These are phyloP conservation scores for Sporothrix inflata DNA, from an alignment of 2,329 filamentous ascomycete species.

Conservation along the genomic window DNA sequence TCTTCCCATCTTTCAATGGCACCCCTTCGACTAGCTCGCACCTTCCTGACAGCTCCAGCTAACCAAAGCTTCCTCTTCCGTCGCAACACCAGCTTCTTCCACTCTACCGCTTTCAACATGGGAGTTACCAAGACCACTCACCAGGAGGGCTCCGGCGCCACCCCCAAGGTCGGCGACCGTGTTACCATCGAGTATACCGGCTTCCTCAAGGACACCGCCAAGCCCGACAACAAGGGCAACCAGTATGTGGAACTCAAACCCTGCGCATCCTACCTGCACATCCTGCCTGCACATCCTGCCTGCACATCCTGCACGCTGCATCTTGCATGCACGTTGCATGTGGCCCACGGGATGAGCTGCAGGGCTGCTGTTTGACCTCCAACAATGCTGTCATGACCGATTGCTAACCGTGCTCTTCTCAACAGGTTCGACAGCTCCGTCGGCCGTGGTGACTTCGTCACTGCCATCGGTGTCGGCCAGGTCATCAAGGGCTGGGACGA, in stretches of 20 bases:
- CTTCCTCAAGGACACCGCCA: slow-evolving; percentile 70
- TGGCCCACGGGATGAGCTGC: neutral
- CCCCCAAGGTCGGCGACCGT: slow-evolving; percentile 67
- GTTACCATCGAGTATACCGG: slow-evolving; percentile 93
- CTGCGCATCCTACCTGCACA: too few species aligned
- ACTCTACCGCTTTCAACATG: slow-evolving; percentile 54
- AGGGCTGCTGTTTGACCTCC: neutral
- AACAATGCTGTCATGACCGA: neutral
- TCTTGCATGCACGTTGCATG: too few species aligned
- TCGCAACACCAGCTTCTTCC: slow-evolving; percentile 27
- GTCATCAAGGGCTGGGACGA: slow-evolving; percentile 91
- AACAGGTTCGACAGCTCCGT: slow-evolving; percentile 82
- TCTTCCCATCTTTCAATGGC: slow-evolving; percentile 20
- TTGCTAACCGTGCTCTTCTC: slow-evolving; percentile 31
- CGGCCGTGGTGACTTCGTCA: slow-evolving; percentile 75
- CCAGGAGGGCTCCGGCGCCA: slow-evolving; percentile 63
- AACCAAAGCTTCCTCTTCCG: slow-evolving; percentile 20
- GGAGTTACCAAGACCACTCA: slow-evolving; percentile 72
- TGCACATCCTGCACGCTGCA: neutral
- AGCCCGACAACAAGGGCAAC: slow-evolving; percentile 67
- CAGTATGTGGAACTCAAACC: slow-evolving; percentile 58
- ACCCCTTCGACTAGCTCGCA: slow-evolving; percentile 24
- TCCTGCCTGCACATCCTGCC: too few species aligned
- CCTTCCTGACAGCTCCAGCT: slow-evolving; percentile 28
- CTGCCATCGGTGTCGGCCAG: slow-evolving; percentile 76